phyloP scores from a whole-genome alignment of 148 eudicot genomes.

The Oxyria digyna region DNA sequence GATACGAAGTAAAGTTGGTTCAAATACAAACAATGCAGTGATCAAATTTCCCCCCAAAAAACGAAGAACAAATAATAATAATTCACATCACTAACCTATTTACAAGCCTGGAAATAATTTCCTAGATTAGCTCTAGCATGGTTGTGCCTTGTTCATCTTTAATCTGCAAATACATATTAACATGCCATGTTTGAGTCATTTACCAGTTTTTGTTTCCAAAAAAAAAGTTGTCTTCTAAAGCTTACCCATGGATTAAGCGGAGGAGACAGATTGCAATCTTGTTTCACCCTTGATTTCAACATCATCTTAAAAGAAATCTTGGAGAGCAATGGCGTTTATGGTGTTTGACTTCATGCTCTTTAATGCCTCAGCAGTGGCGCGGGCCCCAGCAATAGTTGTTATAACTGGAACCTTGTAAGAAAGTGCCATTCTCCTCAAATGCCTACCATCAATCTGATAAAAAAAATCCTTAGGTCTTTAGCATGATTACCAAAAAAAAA shows the following conservation, averaged over 20 bases:
- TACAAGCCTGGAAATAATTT: too few relatives aligned
- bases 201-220: too few relatives aligned
- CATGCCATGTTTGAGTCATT: neutral
- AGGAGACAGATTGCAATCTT: slow-evolving; percentile 9
- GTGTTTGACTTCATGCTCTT: slow-evolving; percentile 57
- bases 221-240: neutral
- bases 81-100: too few relatives aligned
- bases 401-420: slow-evolving; percentile 71
- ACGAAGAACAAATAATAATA: too few relatives aligned
- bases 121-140: slow-evolving; percentile 3
- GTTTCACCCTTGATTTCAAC: slow-evolving; percentile 13
- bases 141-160: neutral
- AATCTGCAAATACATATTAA: neutral
- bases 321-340: slow-evolving; percentile 71
- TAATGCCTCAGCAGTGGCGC: slow-evolving; percentile 80
- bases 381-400: slow-evolving; percentile 87
- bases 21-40: too few relatives aligned
- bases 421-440: slow-evolving; percentile 91
- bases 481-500: too few relatives aligned
- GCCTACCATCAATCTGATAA: slow-evolving; percentile 82
- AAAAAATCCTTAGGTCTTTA: too few relatives aligned
- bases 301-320: slow-evolving; percentile 56
- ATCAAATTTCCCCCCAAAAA: too few relatives aligned
- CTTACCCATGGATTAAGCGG: neutral
- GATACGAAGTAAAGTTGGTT: too few relatives aligned